Base-by-base conservation (phyloP, 2,329 filamentous ascomycete species). In the Fusarium sp. region DNA sequence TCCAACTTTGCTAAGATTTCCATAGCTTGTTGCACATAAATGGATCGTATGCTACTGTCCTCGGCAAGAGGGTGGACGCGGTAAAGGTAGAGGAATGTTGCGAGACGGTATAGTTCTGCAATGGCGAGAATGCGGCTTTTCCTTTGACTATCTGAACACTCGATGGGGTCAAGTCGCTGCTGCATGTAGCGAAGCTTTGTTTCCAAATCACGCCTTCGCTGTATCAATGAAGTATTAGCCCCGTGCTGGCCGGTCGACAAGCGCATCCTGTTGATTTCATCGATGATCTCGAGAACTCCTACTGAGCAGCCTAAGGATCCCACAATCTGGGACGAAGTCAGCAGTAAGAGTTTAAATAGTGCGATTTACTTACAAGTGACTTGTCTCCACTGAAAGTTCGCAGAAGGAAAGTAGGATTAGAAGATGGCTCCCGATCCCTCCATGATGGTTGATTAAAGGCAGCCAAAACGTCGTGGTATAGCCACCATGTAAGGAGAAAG, bases 271-370 rank as follows among this genome's bases (percentile, higher is more conserved):
- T 36, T 48, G 29, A 47, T 36, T 10, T 20, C 3, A 11, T 47
- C 40, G 7, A 52, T 27, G 4, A 15, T 36, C 29, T 48, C 50
- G 3, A 53, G 50, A 11, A 48, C 41, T 4, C 48, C 41, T 3
- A 53, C n/a, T 14, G 41, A 53, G 20, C 50, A 53, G 14, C 41
- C 50, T 15, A 53, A 21, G 3, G 40, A 53, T 11, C 50, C 50
- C 2, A 53, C n/a, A 11, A 53, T 48, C 40, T 53, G 7, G 5
- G 3, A 11, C 3, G 4, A 21, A 47, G 10, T 52, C 3, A 47
- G 40, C 2, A 27, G 11, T 10, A 4, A 17, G 4, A 17, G 5
- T 3, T 11, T 5, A 1, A 6, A 6, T 3, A 35, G 14, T 4
- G 11, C 2, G 17, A 7, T 18, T 5, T 4, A 47, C 40, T 27